Evolutionary conservation across 441 rosid species (phyloP).

Genomic region (Eutrema salsugineum): DNA sequence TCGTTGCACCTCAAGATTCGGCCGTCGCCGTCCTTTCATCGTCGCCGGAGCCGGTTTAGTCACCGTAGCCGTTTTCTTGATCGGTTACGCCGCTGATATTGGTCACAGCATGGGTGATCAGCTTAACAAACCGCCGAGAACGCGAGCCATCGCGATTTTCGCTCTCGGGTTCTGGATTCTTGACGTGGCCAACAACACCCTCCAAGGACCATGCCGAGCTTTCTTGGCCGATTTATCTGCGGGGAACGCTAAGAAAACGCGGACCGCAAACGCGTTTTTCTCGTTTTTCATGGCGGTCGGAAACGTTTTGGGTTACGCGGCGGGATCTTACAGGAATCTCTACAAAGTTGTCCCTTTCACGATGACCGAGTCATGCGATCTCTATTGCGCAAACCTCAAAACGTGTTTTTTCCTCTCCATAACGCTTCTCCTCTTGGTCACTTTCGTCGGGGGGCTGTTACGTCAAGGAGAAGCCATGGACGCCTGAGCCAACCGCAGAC

Average conservation of each 20-base stretch:
- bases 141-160: slow-evolving; percentile 70
- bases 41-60: slow-evolving; percentile 59
- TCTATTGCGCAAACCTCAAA: slow-evolving; percentile 90
- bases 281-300: slow-evolving; percentile 96
- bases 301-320: slow-evolving; percentile 75
- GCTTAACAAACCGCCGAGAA: slow-evolving; percentile 28
- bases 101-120: slow-evolving; percentile 65
- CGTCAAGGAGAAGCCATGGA: slow-evolving; percentile 56
- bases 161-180: slow-evolving; percentile 93
- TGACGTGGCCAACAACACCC: slow-evolving; percentile 86
- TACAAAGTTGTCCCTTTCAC: slow-evolving; percentile 65
- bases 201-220: slow-evolving; percentile 91
- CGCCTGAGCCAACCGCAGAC: slow-evolving; percentile 34
- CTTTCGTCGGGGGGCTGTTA: slow-evolving; percentile 30
- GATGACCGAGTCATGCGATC: slow-evolving; percentile 60
- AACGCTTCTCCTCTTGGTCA: slow-evolving; percentile 43
- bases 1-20: slow-evolving; percentile 73
- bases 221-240: slow-evolving; percentile 81
- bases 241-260: slow-evolving; percentile 42
- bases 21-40: slow-evolving; percentile 93
- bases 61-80: slow-evolving; percentile 66
- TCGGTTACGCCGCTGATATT: slow-evolving; percentile 83
- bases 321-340: slow-evolving; percentile 57
- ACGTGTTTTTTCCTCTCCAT: slow-evolving; percentile 72
- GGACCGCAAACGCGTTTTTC: slow-evolving; percentile 61